These are phyloP conservation scores for Penicillium sp. DNA, from an alignment of 2,329 filamentous ascomycete genomes.

Conservation along the genomic window DNA sequence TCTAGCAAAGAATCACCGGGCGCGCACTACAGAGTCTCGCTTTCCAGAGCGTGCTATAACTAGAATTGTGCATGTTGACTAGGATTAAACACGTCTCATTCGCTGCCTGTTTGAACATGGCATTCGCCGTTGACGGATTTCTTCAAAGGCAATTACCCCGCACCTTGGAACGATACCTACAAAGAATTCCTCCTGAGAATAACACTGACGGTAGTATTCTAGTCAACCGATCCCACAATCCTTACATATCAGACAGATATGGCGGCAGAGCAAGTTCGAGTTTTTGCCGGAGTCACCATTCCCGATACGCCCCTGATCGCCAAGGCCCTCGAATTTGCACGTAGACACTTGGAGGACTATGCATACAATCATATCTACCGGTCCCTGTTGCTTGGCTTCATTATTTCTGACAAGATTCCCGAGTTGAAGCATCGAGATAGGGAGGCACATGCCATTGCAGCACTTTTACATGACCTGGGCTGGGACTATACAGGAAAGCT, in stretches of 20 bases:
- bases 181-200: background rate
- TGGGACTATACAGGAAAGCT: conserved; percentile 36
- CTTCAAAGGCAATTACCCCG: background rate
- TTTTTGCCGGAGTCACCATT: conserved; percentile 19
- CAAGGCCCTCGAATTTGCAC: conserved; percentile 18
- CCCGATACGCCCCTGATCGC: conserved; percentile 21
- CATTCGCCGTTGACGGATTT: background rate
- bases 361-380: conserved; percentile 28
- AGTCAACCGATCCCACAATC: conserved; percentile 2
- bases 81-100: too few species aligned
- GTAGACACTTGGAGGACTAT: conserved; percentile 17
- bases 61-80: too few species aligned
- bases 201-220: background rate
- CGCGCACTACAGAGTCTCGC: too few species aligned
- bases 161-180: conserved; percentile 1
- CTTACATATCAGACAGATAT: conserved; percentile 8
- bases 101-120: too few species aligned
- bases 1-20: too few species aligned
- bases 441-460: conserved; percentile 13
- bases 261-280: conserved; percentile 14
- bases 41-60: too few species aligned
- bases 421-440: conserved; percentile 6
- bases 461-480: conserved; percentile 27
- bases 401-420: conserved; percentile 32
- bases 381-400: conserved; percentile 33